These are phyloP conservation scores for Aspergillus sojae DNA, from an alignment of 2,329 filamentous ascomycete genomes.

Conservation along the genomic window DNA sequence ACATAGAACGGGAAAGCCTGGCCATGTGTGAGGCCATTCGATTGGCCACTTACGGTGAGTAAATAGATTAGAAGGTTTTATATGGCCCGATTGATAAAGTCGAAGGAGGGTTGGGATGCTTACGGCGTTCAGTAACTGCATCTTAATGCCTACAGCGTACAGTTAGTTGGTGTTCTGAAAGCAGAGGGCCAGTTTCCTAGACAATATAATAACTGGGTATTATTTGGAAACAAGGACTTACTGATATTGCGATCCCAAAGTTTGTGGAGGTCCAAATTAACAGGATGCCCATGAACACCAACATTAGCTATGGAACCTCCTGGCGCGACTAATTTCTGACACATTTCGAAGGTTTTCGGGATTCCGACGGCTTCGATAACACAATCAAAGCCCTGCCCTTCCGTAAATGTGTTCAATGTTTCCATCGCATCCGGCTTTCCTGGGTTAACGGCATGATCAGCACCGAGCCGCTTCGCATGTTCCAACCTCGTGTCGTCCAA, in stretches of 20 bases:
- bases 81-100: constrained; percentile 45
- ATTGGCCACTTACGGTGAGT: constrained; percentile 44
- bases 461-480: constrained; percentile 53
- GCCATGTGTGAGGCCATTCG: no score
- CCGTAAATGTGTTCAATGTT: constrained; percentile 48
- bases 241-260: constrained; percentile 60
- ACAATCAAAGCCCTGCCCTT: constrained; percentile 57
- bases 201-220: no score
- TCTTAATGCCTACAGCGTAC: constrained; percentile 45
- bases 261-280: constrained; percentile 55
- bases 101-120: constrained; percentile 55
- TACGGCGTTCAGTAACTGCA: constrained; percentile 51
- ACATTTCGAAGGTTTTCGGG: constrained; percentile 56
- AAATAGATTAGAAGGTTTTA: constrained; percentile 48
- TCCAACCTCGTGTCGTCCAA: constrained; percentile 52
- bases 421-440: constrained; percentile 39
- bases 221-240: constrained; percentile 30
- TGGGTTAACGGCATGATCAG: constrained; percentile 49
- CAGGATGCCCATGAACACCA: constrained; percentile 60
- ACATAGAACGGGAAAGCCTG: not conserved
- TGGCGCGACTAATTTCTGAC: constrained; percentile 56
- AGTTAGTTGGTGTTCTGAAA: not conserved
- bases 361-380: constrained; percentile 63
- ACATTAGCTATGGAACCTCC: constrained; percentile 61
- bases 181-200: not conserved